Base-by-base conservation (phyloP, 768 basidiomycete genomes). In the Rhodotorula kratochvilovae region DNA sequence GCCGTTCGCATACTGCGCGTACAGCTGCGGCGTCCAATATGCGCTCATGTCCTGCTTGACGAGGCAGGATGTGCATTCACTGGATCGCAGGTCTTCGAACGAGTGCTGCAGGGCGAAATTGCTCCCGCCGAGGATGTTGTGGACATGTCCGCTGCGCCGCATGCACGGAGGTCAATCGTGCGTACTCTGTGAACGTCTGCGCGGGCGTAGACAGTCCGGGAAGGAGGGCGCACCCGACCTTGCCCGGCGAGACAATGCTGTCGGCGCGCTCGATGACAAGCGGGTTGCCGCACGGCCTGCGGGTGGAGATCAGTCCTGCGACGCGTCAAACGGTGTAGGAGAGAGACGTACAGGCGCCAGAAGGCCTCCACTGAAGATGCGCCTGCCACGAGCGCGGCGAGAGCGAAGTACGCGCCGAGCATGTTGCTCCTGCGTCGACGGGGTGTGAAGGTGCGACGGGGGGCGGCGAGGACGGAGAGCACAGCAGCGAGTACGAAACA, bases 241-340 rank as follows among this genome's bases (percentile, higher is more conserved):
- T 48, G 8, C 78, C 77, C 3, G 79, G 77, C 43, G 66, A 75
- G 71, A 81, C 77, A 73, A 81, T 80, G 13, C 79, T 75, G 66
- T 81, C 80, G n/a, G 77, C 70, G 6, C 81, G 67, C 42, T 77
- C 74, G n/a, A 76, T 74, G 1, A 62, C 54, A 48, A 73, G 67
- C 21, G 50, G 11, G 43, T 71, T 67, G 19, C 55, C 55, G 43
- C 70, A 71, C 0, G 70, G 70, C 27, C 65, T 66, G 59, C 17
- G n/a, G 13, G 15, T 2, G 3, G 7, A 42, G 17, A 7, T 11
- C 29, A 12, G 17, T 3, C 5, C 23, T 6, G 1, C 16, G 36
- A 3, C n/a, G 33, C 23, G 6, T 16, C 2, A 0, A 11, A 19
- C n/a, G 48, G 23, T 15, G 8, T 3, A 45, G 15, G 8, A 13